Evolutionary conservation across 2,329 filamentous ascomycete species (phyloP), one percentile per base, ranked within the genome.

Genomic region (Pestalotiopsis fici): DNA sequence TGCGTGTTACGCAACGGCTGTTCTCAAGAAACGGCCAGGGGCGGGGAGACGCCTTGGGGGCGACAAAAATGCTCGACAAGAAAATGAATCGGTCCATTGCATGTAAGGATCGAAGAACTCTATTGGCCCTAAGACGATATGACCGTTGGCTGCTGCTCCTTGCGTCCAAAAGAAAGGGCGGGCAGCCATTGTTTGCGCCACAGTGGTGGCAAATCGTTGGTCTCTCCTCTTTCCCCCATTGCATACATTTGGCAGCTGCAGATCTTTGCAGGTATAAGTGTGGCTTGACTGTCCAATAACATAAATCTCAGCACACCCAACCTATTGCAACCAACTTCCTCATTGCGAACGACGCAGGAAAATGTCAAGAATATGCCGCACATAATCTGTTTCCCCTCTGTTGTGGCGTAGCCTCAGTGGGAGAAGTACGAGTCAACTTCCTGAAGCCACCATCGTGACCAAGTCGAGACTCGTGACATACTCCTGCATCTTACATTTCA

Each of bases 131-230:
- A 3, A 50, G 43, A 50, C 43, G 43, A 23, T 9, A 23, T 9
- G 18, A 18, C 43, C 21, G 18, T 50, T 35, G 31, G 31, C 11
- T 35, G 31, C 31, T 35, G 31, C 31, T 35, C 5, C 31, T 9
- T 35, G 31, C 31, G 11, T 35, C 31, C 31, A 35, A 35, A 1
- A 35, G 31, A 35, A 35, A 35, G 2, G 43, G 21, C 59, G 59
- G 12, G 15, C 18, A 25, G n/a, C 12, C n/a, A 35, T 9, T 11
- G 31, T 23, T n/a, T 28, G 59, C 59, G 59, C 59, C 59, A 62
- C 59, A 62, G n/a, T 47, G 37, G 59, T 62, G 59, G 59, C 59
- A 35, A 62, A 28, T 18, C n/a, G n/a, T n/a, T n/a, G n/a, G n/a
- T n/a, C n/a, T n/a, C n/a, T n/a, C n/a, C n/a, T n/a, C n/a, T n/a